A percentile compares a stretch with the other conserved stretches of the same genome.
phyloP scores from a whole-genome alignment of 2,329 filamentous ascomycete genomes.

The Corinectria fuckeliana region DNA sequence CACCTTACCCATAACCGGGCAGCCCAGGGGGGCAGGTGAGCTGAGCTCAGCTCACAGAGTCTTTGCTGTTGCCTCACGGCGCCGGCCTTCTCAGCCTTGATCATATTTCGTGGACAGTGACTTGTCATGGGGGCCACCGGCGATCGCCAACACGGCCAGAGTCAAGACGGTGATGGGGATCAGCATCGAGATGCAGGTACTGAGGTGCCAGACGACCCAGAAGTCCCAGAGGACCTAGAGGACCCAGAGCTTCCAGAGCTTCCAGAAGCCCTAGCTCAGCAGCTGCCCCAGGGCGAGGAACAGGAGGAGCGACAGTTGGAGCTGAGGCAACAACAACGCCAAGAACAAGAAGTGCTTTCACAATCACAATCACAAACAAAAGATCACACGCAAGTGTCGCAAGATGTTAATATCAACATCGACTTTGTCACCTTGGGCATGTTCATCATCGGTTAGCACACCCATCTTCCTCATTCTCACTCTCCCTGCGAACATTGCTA shows the following conservation, averaged over 20 bases:
- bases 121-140: slow-evolving; percentile 8
- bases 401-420: slow-evolving; percentile 45
- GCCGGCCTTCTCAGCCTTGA: background rate
- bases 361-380: background rate
- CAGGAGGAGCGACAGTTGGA: background rate
- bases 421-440: slow-evolving; percentile 76
- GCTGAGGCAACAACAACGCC: background rate
- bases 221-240: background rate
- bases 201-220: background rate
- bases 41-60: background rate
- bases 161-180: slow-evolving; percentile 13
- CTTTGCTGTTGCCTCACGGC: background rate
- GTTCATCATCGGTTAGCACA: slow-evolving; percentile 71
- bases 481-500: slow-evolving; percentile 17
- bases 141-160: slow-evolving; percentile 11
- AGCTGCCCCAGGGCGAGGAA: background rate
- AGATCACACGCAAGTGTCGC: background rate
- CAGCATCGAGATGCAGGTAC: slow-evolving; percentile 12
- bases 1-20: background rate
- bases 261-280: background rate
- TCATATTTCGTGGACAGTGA: too few relatives aligned
- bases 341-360: background rate
- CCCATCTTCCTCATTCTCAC: background rate
- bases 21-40: background rate
- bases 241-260: background rate